Evolutionary conservation across 495 filamentous ascomycete genomes (phyloP).

Genomic region (Immersiella caudata): DNA sequence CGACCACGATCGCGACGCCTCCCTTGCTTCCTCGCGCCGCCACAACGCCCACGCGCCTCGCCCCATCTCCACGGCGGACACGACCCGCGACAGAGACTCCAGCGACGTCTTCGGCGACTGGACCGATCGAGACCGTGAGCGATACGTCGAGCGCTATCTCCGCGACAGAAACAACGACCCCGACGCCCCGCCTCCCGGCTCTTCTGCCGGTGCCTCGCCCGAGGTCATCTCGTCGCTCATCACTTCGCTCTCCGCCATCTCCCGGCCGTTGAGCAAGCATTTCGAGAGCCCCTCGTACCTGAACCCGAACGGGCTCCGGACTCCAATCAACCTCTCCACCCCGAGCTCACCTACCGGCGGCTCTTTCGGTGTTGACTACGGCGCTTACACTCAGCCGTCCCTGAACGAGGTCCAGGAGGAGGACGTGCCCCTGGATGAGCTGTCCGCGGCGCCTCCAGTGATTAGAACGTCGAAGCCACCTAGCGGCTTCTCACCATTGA

Average conservation of each 20-base stretch:
- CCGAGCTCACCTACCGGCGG: constrained; percentile 54
- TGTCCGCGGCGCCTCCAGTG: constrained; percentile 77
- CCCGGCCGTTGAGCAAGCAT: constrained; percentile 69
- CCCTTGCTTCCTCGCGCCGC: constrained; percentile 18
- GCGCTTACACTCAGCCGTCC: constrained; percentile 54
- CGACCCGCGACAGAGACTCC: constrained; percentile 28
- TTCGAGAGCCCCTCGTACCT: constrained; percentile 58
- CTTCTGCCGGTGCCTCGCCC: constrained; percentile 81
- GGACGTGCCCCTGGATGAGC: constrained; percentile 58
- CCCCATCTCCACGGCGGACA: constrained; percentile 21
- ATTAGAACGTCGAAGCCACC: constrained; percentile 85
- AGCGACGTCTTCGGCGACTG: constrained; percentile 37
- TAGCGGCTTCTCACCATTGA: constrained; percentile 68
- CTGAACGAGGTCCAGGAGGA: constrained; percentile 58
- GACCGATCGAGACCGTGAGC: constrained; percentile 32
- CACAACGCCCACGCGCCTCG: constrained; percentile 19
- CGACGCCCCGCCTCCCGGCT: constrained; percentile 48
- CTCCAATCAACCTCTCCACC: constrained; percentile 49
- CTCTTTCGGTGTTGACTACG: constrained; percentile 74
- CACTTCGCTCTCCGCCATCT: constrained; percentile 86
- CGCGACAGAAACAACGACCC: constrained; percentile 35
- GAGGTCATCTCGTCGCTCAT: constrained; percentile 95
- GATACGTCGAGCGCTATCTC: constrained; percentile 34
- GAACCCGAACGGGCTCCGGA: constrained; percentile 32
- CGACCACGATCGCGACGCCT: constrained; percentile 23